Evolutionary conservation across 176 grass and related monocot species (phyloP).

Genomic region (Carex cristatella): DNA sequence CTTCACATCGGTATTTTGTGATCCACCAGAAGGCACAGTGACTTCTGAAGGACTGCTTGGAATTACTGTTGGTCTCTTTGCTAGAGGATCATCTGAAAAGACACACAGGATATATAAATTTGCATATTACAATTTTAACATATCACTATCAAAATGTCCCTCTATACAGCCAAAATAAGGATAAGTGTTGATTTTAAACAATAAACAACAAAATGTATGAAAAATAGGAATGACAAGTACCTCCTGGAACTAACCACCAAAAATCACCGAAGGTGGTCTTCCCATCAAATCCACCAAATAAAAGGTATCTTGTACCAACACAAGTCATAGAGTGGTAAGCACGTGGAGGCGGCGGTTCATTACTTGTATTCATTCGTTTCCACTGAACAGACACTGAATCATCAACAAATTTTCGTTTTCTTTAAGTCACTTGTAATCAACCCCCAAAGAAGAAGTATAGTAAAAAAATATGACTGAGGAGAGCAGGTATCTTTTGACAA

Average conservation of each 20-base stretch:
- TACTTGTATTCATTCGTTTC: constrained; percentile 67
- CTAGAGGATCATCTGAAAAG: constrained; percentile 84
- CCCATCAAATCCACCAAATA: constrained; percentile 99
- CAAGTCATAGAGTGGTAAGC: constrained; percentile 96
- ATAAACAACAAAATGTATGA: neutral
- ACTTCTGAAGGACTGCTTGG: constrained; percentile 39
- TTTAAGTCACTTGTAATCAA: neutral
- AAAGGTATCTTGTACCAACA: constrained; percentile 66
- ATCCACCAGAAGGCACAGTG: constrained; percentile 26
- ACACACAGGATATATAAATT: neutral
- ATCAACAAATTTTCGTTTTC: constrained; percentile 20
- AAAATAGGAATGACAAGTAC: constrained; percentile 33
- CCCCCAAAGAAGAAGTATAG: neutral
- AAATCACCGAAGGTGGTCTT: constrained; percentile 91
- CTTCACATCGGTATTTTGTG: constrained; percentile 33
- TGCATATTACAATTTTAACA: neutral
- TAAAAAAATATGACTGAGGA: neutral
- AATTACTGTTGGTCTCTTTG: constrained; percentile 43
- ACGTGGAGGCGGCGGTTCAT: constrained; percentile 69
- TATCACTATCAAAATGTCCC: neutral
- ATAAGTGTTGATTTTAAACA: neutral
- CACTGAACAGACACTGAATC: constrained; percentile 90
- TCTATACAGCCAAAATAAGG: neutral
- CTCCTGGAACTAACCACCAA: constrained; percentile 99
- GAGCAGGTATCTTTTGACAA: neutral